Evolutionary conservation across 2,329 filamentous ascomycete species (phyloP).

Genomic region (Aureobasidium sp.): DNA sequence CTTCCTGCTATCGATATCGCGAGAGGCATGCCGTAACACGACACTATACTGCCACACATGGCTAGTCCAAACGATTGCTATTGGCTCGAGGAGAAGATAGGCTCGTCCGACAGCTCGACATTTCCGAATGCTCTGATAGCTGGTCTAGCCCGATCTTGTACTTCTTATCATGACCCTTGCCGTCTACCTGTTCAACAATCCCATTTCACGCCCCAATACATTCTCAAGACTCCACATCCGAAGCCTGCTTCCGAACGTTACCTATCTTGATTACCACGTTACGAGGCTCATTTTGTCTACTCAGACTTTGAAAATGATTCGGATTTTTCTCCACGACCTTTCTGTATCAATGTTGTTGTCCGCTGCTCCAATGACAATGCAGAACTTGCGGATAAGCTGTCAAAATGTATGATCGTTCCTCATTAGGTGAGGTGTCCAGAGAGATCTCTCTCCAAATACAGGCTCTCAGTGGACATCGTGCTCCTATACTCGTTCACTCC

Average conservation of each 20-base stretch:
- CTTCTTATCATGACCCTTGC: not conserved
- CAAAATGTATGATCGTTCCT: not conserved
- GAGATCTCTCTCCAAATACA: not conserved
- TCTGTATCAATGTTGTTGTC: conserved; percentile 26
- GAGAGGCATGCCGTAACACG: not conserved
- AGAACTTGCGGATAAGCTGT: not conserved
- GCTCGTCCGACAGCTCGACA: not conserved
- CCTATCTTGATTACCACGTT: not conserved
- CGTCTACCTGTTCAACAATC: not conserved
- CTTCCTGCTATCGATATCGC: not conserved
- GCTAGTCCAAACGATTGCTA: not conserved
- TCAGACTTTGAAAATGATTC: conserved; percentile 21
- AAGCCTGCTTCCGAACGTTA: not conserved
- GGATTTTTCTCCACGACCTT: conserved; percentile 42
- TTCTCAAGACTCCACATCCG: not conserved
- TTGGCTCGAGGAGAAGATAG: not conserved
- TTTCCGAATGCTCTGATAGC: not conserved
- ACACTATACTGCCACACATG: not conserved
- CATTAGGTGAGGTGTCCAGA: not conserved
- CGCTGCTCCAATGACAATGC: not conserved
- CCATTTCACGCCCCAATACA: not conserved
- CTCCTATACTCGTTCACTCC: no score
- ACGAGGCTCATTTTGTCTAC: no score
- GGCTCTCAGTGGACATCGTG: not conserved
- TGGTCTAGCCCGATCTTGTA: not conserved